A percentile compares a stretch with the other conserved stretches of the same genome.
phyloP scores from a whole-genome alignment of 176 grass and related monocot species.

The Saccharum officinarum region DNA sequence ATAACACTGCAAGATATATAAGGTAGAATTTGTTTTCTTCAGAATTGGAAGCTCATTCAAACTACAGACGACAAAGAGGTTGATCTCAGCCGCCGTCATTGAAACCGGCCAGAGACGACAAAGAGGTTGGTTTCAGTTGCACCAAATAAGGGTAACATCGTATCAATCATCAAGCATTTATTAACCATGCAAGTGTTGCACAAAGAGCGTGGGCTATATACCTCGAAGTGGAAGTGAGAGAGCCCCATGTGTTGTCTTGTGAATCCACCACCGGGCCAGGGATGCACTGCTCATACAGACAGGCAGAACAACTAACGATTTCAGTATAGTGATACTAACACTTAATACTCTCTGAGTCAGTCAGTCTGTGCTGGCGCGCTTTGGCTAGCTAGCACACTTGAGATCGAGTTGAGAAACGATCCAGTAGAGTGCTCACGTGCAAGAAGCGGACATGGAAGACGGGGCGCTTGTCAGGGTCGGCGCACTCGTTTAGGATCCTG shows the following conservation, averaged over 20 bases:
- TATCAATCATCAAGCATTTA: no score
- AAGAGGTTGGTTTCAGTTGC: neutral
- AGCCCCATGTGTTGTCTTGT: conserved; percentile 8
- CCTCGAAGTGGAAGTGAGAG: conserved; percentile 14
- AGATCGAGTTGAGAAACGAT: no score
- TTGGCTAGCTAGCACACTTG: neutral
- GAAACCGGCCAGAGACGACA: no score
- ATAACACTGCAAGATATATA: neutral
- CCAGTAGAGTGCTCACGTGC: conserved; percentile 25
- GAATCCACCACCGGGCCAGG: neutral
- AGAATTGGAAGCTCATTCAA: neutral
- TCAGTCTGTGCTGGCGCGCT: neutral
- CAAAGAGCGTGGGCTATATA: neutral
- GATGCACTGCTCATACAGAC: neutral
- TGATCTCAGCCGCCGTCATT: no score
- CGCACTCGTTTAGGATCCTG: conserved; percentile 62
- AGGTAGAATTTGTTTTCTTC: neutral
- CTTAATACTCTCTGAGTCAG: neutral
- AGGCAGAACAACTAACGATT: no score
- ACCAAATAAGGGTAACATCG: neutral
- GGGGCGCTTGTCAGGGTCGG: conserved; percentile 67
- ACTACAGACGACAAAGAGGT: neutral
- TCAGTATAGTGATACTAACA: no score
- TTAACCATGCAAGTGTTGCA: neutral
- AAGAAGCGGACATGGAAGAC: conserved; percentile 83